Evolutionary conservation across 1,284 basidiomycete species (phyloP).

Genomic region (Puccinia novopanici): DNA sequence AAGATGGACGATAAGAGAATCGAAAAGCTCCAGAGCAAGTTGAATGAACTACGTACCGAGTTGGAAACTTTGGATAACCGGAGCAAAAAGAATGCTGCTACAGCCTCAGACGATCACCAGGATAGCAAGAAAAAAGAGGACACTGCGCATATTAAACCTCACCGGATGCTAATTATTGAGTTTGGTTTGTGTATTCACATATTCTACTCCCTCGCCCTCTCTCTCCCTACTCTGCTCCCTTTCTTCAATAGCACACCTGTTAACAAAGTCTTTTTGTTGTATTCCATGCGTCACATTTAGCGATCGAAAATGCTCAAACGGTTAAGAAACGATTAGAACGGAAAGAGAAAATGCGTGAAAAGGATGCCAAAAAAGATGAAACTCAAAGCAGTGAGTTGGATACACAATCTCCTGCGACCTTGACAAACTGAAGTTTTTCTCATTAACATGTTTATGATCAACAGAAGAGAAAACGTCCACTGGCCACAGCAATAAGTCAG

Average conservation of each 20-base stretch:
- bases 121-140: background rate
- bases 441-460: background rate
- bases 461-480: background rate
- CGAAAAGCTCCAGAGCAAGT: slow-evolving; percentile 41
- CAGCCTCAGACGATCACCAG: background rate
- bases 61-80: slow-evolving; percentile 11
- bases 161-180: slow-evolving; percentile 76
- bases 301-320: slow-evolving; percentile 88
- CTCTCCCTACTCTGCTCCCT: background rate
- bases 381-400: background rate
- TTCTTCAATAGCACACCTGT: background rate
- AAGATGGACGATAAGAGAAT: slow-evolving; percentile 49
- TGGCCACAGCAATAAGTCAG: background rate
- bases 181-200: slow-evolving; percentile 63
- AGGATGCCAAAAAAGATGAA: background rate
- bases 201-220: background rate
- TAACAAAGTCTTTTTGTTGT: background rate
- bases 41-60: slow-evolving; percentile 19
- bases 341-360: slow-evolving; percentile 31
- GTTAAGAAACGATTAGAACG: slow-evolving; percentile 69
- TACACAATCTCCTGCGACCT: background rate
- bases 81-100: background rate
- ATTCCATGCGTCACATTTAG: background rate
- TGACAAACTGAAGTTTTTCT: background rate
- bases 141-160: slow-evolving; percentile 58